phyloP scores from a whole-genome alignment of 306 rosid genomes.

The Vicia sativa region DNA sequence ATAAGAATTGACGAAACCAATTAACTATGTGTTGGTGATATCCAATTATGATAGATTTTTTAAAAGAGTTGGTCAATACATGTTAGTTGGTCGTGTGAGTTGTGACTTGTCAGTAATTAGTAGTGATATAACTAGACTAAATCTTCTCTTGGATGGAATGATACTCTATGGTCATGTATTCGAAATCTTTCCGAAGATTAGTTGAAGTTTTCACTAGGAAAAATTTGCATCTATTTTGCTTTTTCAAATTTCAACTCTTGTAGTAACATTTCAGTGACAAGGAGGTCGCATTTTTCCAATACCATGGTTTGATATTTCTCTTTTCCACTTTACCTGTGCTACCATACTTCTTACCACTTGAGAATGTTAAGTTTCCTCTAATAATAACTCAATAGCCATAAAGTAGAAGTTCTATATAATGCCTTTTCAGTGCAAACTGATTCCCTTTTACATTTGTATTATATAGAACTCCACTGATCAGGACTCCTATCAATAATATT shows the following conservation, averaged over 20 bases:
- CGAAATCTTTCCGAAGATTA: neutral
- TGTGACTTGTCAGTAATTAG: neutral
- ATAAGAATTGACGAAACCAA: slow-evolving; percentile 15
- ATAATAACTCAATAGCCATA: slow-evolving; percentile 21
- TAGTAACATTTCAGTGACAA: slow-evolving; percentile 14
- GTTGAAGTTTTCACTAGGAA: slow-evolving; percentile 1
- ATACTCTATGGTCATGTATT: slow-evolving; percentile 9
- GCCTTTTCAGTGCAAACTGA: slow-evolving; percentile 5
- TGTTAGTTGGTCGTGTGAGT: slow-evolving; percentile 26
- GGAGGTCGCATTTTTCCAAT: slow-evolving; percentile 12
- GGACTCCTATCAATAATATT: slow-evolving; percentile 30
- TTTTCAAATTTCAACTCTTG: slow-evolving; percentile 25
- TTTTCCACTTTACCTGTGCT: slow-evolving; percentile 24
- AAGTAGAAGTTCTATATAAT: slow-evolving; percentile 15
- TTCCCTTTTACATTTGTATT: slow-evolving; percentile 9
- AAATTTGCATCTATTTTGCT: slow-evolving; percentile 23
- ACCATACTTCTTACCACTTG: neutral
- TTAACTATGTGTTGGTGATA: slow-evolving; percentile 19
- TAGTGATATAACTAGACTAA: neutral
- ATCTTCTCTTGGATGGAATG: slow-evolving; percentile 19
- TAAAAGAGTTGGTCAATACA: slow-evolving; percentile 2
- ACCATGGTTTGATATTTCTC: slow-evolving; percentile 21
- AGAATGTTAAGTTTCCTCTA: slow-evolving; percentile 24
- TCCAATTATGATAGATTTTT: slow-evolving; percentile 12
- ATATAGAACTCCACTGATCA: slow-evolving; percentile 14